phyloP scores from a whole-genome alignment of 2,329 filamentous ascomycete genomes.

The Colletotrichum neosansevieriae region DNA sequence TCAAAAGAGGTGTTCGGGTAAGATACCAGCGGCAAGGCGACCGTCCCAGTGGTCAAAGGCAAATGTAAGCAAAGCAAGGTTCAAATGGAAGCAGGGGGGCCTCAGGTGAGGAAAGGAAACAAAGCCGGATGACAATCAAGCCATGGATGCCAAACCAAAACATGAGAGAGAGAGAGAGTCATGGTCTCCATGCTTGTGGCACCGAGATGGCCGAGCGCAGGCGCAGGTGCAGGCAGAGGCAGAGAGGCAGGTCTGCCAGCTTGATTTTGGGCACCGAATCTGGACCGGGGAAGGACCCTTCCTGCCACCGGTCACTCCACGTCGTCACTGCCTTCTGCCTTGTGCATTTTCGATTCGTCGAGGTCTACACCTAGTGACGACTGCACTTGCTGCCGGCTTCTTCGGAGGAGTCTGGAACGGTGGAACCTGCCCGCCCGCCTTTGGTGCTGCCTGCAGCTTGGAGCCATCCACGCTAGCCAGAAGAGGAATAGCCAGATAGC shows the following conservation, averaged over 20 bases:
- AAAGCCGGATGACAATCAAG: background rate
- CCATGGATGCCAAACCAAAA: background rate
- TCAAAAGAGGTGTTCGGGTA: slow-evolving; percentile 4
- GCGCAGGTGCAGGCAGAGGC: no score
- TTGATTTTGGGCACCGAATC: slow-evolving; percentile 6
- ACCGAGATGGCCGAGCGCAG: slow-evolving; percentile 30
- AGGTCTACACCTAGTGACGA: background rate
- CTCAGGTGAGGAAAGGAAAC: background rate
- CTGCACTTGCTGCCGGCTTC: slow-evolving; percentile 2
- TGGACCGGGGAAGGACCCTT: slow-evolving; percentile 8
- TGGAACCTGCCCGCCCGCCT: background rate
- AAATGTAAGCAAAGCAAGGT: background rate
- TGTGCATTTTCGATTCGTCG: background rate
- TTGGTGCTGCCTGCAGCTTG: slow-evolving; percentile 6
- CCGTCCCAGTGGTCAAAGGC: background rate
- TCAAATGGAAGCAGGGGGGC: no score
- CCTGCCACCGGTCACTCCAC: background rate
- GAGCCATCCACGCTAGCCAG: background rate
- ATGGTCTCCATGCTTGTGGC: slow-evolving; percentile 5
- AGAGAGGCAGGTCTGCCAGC: background rate
- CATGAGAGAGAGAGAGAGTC: slow-evolving; percentile 9
- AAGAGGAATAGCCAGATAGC: slow-evolving; percentile 17
- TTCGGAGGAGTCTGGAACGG: slow-evolving; percentile 19
- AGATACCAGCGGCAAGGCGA: background rate
- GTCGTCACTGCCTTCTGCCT: background rate